Base-by-base conservation (phyloP, 805 yeast species). In the Candida suzukii region DNA sequence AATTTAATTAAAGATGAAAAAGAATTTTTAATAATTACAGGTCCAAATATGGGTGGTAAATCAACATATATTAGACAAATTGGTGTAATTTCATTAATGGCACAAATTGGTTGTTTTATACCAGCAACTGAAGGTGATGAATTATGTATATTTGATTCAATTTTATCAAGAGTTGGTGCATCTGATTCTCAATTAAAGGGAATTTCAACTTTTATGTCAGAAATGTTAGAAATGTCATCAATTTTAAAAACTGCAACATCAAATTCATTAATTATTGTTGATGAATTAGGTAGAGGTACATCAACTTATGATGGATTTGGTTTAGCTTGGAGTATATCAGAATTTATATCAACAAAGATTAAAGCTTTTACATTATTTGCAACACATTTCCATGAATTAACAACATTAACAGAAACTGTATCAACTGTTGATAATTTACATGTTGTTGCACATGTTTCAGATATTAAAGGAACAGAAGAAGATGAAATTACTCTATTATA, bases 31-130 rank as follows among this genome's bases (percentile, higher is more conserved):
- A 83, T 93, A 18, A 87, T 93, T 21, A 90, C 97, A 0, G 97
- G 97, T 27, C 97, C 97, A 29, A 90, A 90, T 58, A 90, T 90
- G 97, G 97, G 97, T 46, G 97, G 97, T 57, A 90, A 90, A 60
- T 88, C 96, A 0, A 90, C 97, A 0, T 90, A 85, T 58, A 88
- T 90, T 38, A 73, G 96, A 47, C 95, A 90, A 53, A 71, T 86
- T 37, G 97, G 96, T 12, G 93, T 84, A 1, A 82, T 88, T 41
- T 81, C 93, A 2, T 64, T 90, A 37, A 73, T 90, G 85, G 85
- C 87, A 22, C 97, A 90, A 58, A 76, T 88, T 18, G 97, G 97
- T 1, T 83, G 93, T 44, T 90, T 83, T 56, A 78, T 90, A 21
- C 99, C 99, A 2, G 82, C 83, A 46, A 66, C 67, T 12, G 70